Conservation (phyloP, 139 green algal species). For the Coccomyxa sp. region DNA sequence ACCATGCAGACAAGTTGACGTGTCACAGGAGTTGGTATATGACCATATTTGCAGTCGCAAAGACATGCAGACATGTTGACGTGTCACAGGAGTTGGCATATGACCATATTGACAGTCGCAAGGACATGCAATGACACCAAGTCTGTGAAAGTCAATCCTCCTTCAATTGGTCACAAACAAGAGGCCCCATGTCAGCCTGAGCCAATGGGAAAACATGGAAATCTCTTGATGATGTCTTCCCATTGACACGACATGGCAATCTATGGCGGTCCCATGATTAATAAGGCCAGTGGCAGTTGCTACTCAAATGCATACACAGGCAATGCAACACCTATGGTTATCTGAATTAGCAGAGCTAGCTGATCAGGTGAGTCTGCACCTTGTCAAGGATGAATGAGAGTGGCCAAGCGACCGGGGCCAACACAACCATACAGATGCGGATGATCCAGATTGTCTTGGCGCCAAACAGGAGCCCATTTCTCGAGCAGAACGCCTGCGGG, state of each 20-base stretch:
- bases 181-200: too few species aligned
- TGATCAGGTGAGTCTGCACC: background rate
- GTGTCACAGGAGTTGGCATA: background rate
- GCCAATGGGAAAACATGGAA: too few species aligned
- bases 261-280: too few species aligned
- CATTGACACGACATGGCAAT: too few species aligned
- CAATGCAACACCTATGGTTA: background rate
- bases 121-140: background rate
- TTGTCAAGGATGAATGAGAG: conserved; percentile 48
- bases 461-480: conserved; percentile 50
- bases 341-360: background rate
- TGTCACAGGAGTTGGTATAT: too few species aligned
- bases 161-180: too few species aligned
- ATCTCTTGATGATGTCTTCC: too few species aligned
- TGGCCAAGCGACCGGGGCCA: conserved; percentile 43
- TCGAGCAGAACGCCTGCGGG: conserved; percentile 51
- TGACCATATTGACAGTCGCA: background rate
- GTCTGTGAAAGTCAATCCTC: background rate
- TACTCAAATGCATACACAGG: background rate
- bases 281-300: too few species aligned
- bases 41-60: background rate
- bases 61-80: background rate
- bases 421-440: conserved; percentile 26
- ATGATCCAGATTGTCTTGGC: conserved; percentile 35
- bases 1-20: too few species aligned